phyloP scores from a whole-genome alignment of 2,329 filamentous ascomycete species.

The Beauveria brongniartii region DNA sequence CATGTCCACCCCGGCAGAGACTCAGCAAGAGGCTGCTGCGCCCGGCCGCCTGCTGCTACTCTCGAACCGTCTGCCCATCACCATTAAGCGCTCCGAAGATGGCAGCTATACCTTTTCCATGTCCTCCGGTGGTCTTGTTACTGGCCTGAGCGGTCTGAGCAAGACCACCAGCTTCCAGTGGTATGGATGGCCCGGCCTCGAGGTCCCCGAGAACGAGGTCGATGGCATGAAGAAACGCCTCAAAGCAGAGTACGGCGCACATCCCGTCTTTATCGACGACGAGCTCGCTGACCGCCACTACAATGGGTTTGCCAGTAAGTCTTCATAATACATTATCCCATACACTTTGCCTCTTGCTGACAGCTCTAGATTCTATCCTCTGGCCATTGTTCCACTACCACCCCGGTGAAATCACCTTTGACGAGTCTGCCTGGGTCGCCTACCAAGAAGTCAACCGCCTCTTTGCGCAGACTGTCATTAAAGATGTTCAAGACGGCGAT shows the following conservation, averaged over 20 bases:
- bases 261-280: constrained; percentile 88
- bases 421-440: constrained; percentile 87
- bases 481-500: constrained; percentile 86
- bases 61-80: constrained; percentile 92
- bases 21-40: constrained; percentile 22
- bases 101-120: constrained; percentile 90
- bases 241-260: constrained; percentile 79
- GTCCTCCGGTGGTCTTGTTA: constrained; percentile 94
- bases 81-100: constrained; percentile 88
- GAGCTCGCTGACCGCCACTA: constrained; percentile 93
- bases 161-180: constrained; percentile 94
- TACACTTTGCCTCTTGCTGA: background rate
- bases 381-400: constrained; percentile 99
- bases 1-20: constrained; percentile 30
- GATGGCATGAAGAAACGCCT: constrained; percentile 65
- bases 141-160: constrained; percentile 80
- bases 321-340: no score
- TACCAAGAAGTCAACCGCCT: constrained; percentile 89
- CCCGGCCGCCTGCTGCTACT: constrained; percentile 65
- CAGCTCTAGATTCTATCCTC: constrained; percentile 71
- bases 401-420: constrained; percentile 95
- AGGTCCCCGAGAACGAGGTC: constrained; percentile 80
- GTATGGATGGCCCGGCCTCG: constrained; percentile 96
- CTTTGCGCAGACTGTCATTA: constrained; percentile 80
- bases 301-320: constrained; percentile 92